Evolutionary conservation across 2,329 filamentous ascomycete species (phyloP).

Genomic region (Chaetomium sp.): DNA sequence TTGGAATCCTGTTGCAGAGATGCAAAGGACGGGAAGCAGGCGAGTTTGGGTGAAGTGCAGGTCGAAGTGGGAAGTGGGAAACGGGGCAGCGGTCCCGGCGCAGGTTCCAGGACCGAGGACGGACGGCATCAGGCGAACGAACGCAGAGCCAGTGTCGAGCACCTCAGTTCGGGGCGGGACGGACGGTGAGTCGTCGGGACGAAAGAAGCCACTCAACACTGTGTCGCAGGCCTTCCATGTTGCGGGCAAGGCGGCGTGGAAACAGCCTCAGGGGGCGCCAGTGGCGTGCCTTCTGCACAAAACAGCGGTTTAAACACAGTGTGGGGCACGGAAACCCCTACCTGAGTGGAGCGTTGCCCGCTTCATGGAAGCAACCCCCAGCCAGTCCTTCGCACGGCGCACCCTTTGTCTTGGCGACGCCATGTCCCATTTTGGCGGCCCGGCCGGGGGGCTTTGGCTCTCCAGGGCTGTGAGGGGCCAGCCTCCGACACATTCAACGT

Average conservation of each 20-base stretch:
- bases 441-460: conserved; percentile 11
- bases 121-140: conserved; percentile 9
- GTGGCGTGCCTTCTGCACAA: conserved; percentile 12
- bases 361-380: too few species aligned
- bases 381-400: conserved; percentile 8
- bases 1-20: neutral
- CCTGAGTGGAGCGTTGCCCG: conserved; percentile 8
- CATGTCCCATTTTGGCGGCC: conserved; percentile 12
- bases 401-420: conserved; percentile 18
- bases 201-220: conserved; percentile 15
- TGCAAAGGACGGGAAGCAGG: neutral
- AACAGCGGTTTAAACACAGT: conserved; percentile 8
- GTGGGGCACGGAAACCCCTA: conserved; percentile 3
- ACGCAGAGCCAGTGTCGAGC: neutral
- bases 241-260: neutral
- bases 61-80: conserved; percentile 16
- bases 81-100: conserved; percentile 4
- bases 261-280: conserved; percentile 1
- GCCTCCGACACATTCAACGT: conserved; percentile 28
- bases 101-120: neutral
- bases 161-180: neutral
- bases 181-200: conserved; percentile 14
- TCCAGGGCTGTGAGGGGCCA: conserved; percentile 14
- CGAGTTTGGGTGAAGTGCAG: conserved; percentile 12
- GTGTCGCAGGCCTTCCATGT: conserved; percentile 11